These are phyloP conservation scores for Diaporthe capsici DNA, from an alignment of 2,329 filamentous ascomycete species.

Conservation along the genomic window DNA sequence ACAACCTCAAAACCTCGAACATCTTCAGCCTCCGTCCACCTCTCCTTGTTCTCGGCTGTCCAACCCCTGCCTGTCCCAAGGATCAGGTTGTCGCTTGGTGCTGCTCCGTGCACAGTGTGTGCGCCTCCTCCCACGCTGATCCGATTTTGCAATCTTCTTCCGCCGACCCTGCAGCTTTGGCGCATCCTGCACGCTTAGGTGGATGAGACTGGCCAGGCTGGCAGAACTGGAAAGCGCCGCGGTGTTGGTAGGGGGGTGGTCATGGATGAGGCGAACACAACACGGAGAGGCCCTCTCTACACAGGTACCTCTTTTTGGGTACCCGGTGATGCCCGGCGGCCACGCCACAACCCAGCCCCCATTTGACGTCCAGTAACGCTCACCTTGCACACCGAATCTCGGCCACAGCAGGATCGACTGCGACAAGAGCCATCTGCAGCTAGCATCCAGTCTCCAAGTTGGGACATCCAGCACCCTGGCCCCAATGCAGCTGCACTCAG, in stretches of 20 bases:
- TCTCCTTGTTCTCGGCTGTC: constrained; percentile 16
- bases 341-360: constrained; percentile 20
- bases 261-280: constrained; percentile 9
- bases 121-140: constrained; percentile 15
- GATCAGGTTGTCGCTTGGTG: constrained; percentile 26
- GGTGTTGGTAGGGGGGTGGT: not conserved
- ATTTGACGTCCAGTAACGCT: not conserved
- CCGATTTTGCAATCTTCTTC: not conserved
- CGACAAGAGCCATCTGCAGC: constrained; percentile 8
- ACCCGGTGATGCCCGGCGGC: constrained; percentile 21
- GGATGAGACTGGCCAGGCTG: constrained; percentile 1
- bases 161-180: constrained; percentile 3
- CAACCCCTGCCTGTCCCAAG: constrained; percentile 12
- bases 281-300: not conserved
- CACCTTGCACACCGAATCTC: constrained; percentile 32
- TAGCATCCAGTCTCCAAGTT: constrained; percentile 9
- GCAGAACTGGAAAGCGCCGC: not conserved
- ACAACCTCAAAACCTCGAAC: constrained; percentile 12
- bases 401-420: constrained; percentile 23
- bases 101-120: constrained; percentile 10
- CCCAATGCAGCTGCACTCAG: not conserved
- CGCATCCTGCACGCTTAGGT: constrained; percentile 11
- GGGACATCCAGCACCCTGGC: not conserved
- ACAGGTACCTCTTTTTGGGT: not conserved
- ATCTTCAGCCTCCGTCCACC: constrained; percentile 24